These are phyloP conservation scores for Pyrus pyrifolia DNA, from an alignment of 306 rosid species.

Conservation along the genomic window DNA sequence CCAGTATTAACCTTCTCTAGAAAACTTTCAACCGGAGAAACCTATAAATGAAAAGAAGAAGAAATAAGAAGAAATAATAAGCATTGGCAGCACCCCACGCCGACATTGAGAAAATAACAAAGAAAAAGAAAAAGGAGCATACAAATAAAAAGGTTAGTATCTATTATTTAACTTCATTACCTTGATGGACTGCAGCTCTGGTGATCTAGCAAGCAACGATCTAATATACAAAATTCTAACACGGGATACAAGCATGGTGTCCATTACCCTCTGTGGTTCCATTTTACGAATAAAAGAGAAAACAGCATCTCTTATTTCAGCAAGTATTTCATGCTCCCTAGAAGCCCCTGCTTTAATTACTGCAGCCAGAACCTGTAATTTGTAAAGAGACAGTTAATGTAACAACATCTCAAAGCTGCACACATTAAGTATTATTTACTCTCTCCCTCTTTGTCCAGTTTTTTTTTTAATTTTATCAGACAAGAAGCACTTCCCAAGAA, in stretches of 20 bases:
- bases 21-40: conserved; percentile 79
- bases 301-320: conserved; percentile 91
- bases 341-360: conserved; percentile 99
- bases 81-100: not conserved
- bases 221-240: conserved; percentile 91
- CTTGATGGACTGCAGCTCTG: conserved; percentile 97
- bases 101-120: not conserved
- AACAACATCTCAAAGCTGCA: not conserved
- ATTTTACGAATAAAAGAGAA: conserved; percentile 86
- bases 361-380: conserved; percentile 85
- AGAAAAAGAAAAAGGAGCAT: not conserved
- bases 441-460: not conserved
- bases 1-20: conserved; percentile 75
- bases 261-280: conserved; percentile 98
- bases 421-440: not conserved
- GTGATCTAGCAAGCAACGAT: conserved; percentile 91
- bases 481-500: not conserved
- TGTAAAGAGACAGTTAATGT: not conserved
- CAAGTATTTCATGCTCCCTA: conserved; percentile 97
- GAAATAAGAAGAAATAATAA: conserved; percentile 15
- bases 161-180: conserved; percentile 25
- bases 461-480: not conserved
- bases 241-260: conserved; percentile 97
- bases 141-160: conserved; percentile 6
- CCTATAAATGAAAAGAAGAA: conserved; percentile 44